Conservation (phyloP, 2,329 filamentous ascomycete species). For the Phialophora expanda region DNA sequence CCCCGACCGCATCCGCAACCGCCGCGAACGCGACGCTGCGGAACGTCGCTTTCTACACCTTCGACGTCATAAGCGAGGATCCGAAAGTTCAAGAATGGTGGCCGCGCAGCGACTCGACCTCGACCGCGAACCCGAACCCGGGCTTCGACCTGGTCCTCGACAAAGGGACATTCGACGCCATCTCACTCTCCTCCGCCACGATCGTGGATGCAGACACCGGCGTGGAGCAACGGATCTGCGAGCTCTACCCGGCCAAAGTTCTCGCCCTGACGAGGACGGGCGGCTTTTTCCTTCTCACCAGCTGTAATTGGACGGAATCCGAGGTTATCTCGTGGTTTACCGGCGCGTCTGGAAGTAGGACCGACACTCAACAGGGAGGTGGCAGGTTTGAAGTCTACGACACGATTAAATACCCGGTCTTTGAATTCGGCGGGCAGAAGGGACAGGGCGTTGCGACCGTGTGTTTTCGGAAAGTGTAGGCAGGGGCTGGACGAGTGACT, state of each 20-base stretch:
- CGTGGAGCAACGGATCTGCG: conserved; percentile 63
- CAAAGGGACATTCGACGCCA: conserved; percentile 97
- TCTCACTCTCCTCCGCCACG: conserved; percentile 66
- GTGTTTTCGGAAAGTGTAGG: conserved; percentile 67
- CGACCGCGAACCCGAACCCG: not conserved
- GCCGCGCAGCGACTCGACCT: conserved; percentile 41
- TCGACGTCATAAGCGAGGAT: conserved; percentile 44
- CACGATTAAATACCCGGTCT: conserved; percentile 79
- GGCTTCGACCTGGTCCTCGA: conserved; percentile 94
- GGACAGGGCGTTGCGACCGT: conserved; percentile 88
- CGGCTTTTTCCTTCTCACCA: conserved; percentile 83
- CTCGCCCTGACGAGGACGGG: conserved; percentile 70
- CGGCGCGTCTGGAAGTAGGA: conserved; percentile 42
- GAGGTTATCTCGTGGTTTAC: conserved; percentile 84
- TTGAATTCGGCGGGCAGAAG: conserved; percentile 85
- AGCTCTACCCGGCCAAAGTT: conserved; percentile 74
- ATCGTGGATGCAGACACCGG: conserved; percentile 39
- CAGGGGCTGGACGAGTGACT: not conserved
- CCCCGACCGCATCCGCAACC: not conserved
- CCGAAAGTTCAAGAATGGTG: conserved; percentile 45
- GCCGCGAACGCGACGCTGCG: conserved; percentile 51
- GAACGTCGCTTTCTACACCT: conserved; percentile 59
- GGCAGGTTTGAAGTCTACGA: conserved; percentile 63
- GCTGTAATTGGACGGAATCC: conserved; percentile 96
- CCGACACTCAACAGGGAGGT: not conserved